Base-by-base conservation (phyloP, 805 yeast species). In the Candida suzukii region DNA sequence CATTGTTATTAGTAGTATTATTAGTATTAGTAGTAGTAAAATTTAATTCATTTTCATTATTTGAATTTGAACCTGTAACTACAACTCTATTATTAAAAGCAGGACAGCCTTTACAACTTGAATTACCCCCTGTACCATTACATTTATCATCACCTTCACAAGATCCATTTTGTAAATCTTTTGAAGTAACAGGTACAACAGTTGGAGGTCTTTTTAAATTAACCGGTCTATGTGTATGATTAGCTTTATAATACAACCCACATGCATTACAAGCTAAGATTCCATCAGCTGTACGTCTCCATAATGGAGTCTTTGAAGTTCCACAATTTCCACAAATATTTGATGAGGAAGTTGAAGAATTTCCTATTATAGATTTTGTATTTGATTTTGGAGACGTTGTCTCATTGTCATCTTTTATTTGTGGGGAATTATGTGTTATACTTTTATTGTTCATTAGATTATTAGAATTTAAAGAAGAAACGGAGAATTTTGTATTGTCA, bases 101-200 rank as follows among this genome's bases (percentile, higher is more conserved):
- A 2, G 95, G 93, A 55, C 95, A 86, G 2, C 90, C 88, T 47
- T 76, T 70, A 59, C 95, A 86, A 3, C 87, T 87, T 6, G 71
- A 70, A 2, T 88, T 62, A 1, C 95, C 95, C 6, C 95, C 95
- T 3, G 90, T 85, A 3, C 95, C 95, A 53, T 86, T 85, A 59
- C 95, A 86, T 44, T 78, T 71, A 5, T 95, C 88, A 48, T 79
- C 81, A 2, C 90, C 90, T 28, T 78, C 73, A 51, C 90, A 83
- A 5, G 80, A 68, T 2, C 88, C 88, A 2, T 44, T 42, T 16
- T 49, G 49, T 5, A 46, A 41, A 24, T 65, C 63, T n/a, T 48
- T 56, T 31, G 63, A 58, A 12, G 63, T 53, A n/a, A 75, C 52
- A 4, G 68, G 51, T 1, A 76, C 68, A 17, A 73, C 63, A 45